Percentiles rank a stretch among this genome's conserved stretches.
phyloP scores from a whole-genome alignment of 805 yeast genomes.

The Komagataella populi region DNA sequence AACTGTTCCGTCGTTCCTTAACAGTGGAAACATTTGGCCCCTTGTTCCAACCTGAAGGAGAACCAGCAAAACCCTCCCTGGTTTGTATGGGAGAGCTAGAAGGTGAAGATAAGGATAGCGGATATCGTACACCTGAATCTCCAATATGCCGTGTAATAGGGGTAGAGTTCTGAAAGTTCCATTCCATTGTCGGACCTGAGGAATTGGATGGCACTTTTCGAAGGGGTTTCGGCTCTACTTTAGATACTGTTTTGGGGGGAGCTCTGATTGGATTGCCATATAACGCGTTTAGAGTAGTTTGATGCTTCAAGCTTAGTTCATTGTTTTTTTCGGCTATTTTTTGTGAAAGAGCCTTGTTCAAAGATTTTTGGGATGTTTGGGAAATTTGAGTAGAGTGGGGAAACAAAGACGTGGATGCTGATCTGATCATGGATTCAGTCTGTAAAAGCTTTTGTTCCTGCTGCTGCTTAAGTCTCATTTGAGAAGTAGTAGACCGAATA shows the following conservation, averaged over 20 bases:
- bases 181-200: neutral
- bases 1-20: slow-evolving; percentile 11
- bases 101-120: neutral
- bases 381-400: slow-evolving; percentile 10
- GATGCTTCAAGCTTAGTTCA: slow-evolving; percentile 12
- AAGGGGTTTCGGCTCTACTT: slow-evolving; percentile 3
- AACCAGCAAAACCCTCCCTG: neutral
- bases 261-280: neutral
- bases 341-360: slow-evolving; percentile 19
- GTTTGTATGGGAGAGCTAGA: neutral
- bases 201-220: slow-evolving; percentile 5
- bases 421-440: slow-evolving; percentile 18
- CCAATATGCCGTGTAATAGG: neutral
- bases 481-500: neutral
- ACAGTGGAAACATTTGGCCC: neutral
- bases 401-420: neutral
- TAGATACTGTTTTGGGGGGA: neutral
- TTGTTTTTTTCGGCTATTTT: slow-evolving; percentile 16
- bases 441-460: neutral
- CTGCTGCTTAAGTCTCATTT: neutral
- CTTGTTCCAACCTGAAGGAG: neutral
- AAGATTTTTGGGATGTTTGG: slow-evolving; percentile 17
- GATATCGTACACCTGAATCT: neutral
- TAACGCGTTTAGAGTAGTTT: slow-evolving; percentile 4
- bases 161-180: neutral